These are phyloP conservation scores for Knoxia roxburghii DNA, from an alignment of 257 asterid genomes.

Conservation along the genomic window DNA sequence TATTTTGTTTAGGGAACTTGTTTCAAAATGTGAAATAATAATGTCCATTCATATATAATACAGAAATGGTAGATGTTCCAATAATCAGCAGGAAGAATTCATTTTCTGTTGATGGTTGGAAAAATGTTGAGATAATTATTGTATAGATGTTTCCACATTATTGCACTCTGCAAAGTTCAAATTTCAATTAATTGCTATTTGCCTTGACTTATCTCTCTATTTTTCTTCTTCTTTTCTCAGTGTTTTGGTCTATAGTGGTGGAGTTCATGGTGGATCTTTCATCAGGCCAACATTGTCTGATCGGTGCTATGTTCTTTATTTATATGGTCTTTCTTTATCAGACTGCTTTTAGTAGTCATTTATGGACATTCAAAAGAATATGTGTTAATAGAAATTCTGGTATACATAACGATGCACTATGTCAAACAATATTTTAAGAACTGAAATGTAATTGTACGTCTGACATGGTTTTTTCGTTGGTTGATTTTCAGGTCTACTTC, in stretches of 20 bases:
- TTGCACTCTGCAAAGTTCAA: background rate
- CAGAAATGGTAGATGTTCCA: too few species aligned
- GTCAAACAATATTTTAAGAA: background rate
- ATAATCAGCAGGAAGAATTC: too few species aligned
- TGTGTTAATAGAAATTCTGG: background rate
- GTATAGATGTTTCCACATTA: background rate
- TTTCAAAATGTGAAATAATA: too few species aligned
- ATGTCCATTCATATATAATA: too few species aligned
- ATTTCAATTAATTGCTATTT: background rate
- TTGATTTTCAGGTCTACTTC: background rate
- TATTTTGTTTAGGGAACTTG: too few species aligned
- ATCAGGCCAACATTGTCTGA: constrained; percentile 94
- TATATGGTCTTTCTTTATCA: background rate
- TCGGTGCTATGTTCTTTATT: constrained; percentile 54
- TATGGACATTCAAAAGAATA: background rate
- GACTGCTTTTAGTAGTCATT: background rate
- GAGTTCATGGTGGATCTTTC: constrained; percentile 97
- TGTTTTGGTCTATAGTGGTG: constrained; percentile 97
- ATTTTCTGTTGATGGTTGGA: too few species aligned
- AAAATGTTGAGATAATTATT: background rate
- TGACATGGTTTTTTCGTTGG: background rate
- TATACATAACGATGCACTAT: background rate
- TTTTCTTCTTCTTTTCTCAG: constrained; percentile 30
- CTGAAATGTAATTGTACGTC: background rate
- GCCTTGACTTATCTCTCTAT: background rate